Evolutionary conservation across 2,329 filamentous ascomycete genomes (phyloP).

Genomic region (Fusarium annulatum): DNA sequence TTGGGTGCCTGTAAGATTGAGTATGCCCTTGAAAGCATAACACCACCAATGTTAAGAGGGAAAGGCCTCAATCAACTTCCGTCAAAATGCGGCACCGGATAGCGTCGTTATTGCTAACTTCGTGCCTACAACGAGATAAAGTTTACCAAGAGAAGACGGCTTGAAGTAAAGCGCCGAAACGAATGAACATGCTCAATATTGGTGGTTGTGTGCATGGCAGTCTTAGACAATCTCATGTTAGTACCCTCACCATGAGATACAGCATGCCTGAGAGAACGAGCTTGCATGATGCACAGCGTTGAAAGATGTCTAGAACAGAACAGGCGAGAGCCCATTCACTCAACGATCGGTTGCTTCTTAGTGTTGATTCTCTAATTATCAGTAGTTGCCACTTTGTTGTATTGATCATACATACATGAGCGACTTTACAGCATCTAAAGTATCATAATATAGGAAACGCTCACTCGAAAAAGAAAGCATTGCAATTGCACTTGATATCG

Average conservation of each 20-base stretch:
- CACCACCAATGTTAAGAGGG: neutral
- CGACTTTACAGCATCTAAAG: neutral
- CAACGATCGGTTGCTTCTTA: neutral
- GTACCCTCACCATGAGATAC: neutral
- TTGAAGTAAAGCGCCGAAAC: neutral
- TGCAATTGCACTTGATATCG: neutral
- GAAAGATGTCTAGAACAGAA: neutral
- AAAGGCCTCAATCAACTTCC: neutral
- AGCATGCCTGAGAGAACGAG: neutral
- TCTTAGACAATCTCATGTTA: neutral
- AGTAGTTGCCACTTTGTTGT: neutral
- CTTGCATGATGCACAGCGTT: neutral
- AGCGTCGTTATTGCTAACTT: neutral
- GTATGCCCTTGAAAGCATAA: neutral
- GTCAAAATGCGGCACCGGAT: neutral
- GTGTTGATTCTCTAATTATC: neutral
- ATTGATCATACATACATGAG: too few relatives aligned
- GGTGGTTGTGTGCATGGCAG: neutral
- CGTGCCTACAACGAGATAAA: too few relatives aligned
- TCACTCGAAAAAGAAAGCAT: neutral
- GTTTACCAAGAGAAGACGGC: neutral
- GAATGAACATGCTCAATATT: neutral
- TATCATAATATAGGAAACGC: neutral
- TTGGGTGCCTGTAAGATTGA: neutral
- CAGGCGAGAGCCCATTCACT: neutral